Evolutionary conservation across 306 rosid species (phyloP), one percentile per base, ranked within the genome.

Genomic region (Sicyos baderoa): DNA sequence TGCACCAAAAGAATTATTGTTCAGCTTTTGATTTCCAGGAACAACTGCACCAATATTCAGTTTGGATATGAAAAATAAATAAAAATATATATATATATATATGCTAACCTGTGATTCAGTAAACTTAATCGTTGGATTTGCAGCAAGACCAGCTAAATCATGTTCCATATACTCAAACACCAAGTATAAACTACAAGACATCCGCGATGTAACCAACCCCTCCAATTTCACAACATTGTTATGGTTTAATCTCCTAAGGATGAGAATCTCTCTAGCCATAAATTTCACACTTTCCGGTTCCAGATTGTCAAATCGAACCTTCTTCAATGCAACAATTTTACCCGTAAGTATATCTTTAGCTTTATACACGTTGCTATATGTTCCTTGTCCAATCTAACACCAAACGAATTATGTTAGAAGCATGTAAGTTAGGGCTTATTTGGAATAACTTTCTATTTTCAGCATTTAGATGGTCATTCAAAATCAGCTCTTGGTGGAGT

Each of bases 81-180:
- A 72, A 76, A 78, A 9, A 9, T 6, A 42, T 6, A 42, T 4
- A 44, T 82, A 84, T 77, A 82, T 35, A 35, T 35, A 79, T 53
- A 68, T 40, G 77, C 89, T 77, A 77, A 87, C 92, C 93, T 87
- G 93, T 72, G 93, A 68, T 77, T 82, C 85, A 0, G 89, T 79
- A 73, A 87, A 87, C 77, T 82, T 79, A 75, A 85, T 79, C 40
- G 74, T 79, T 27, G 89, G 93, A 82, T 86, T 87, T 21, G 89
- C 88, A 74, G 83, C 86, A 74, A 87, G 93, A 74, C 93, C 93
- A 51, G 93, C 93, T 79, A 87, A 81, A 83, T 87, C 93, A 83
- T 87, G 93, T 15, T 77, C 89, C 93, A 87, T 87, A 70, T 83
- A 87, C 77, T 81, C 83, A 51, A 87, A 85, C 78, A 87, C 93